phyloP scores from a whole-genome alignment of 108 stramenopile species.

The Chaetoceros tenuissimus region DNA sequence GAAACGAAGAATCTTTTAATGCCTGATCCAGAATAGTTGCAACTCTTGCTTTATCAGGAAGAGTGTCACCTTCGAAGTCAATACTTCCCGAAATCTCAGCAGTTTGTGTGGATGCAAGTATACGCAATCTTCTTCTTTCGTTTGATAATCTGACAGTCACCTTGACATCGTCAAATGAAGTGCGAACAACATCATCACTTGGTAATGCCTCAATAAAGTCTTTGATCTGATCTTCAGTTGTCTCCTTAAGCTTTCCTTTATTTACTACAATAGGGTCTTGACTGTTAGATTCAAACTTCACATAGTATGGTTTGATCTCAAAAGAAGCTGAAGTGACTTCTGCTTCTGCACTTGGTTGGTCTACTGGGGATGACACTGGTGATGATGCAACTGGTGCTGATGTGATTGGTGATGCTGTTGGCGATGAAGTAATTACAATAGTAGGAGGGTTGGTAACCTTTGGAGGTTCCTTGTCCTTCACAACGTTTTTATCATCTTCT shows the following conservation, averaged over 20 bases:
- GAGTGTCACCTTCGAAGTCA: too few relatives aligned
- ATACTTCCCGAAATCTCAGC: neutral
- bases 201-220: neutral
- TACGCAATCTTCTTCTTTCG: neutral
- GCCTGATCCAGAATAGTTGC: neutral
- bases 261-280: neutral
- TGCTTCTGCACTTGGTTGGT: neutral
- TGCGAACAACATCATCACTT: neutral
- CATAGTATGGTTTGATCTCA: neutral
- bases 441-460: neutral
- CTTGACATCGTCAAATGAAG: neutral
- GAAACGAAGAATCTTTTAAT: neutral
- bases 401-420: neutral
- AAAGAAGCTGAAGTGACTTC: neutral
- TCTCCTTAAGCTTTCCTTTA: neutral
- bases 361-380: too few relatives aligned
- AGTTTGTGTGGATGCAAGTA: neutral
- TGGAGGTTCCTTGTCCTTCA: neutral
- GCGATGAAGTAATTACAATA: neutral
- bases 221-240: neutral
- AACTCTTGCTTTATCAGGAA: too few relatives aligned
- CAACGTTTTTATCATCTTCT: too few relatives aligned
- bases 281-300: neutral
- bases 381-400: too few relatives aligned
- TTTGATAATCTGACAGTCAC: neutral